Evolutionary conservation across 106 monocot genomes (phyloP), one percentile per base, ranked within the genome.

Genomic region (Cymbidium sinense): DNA sequence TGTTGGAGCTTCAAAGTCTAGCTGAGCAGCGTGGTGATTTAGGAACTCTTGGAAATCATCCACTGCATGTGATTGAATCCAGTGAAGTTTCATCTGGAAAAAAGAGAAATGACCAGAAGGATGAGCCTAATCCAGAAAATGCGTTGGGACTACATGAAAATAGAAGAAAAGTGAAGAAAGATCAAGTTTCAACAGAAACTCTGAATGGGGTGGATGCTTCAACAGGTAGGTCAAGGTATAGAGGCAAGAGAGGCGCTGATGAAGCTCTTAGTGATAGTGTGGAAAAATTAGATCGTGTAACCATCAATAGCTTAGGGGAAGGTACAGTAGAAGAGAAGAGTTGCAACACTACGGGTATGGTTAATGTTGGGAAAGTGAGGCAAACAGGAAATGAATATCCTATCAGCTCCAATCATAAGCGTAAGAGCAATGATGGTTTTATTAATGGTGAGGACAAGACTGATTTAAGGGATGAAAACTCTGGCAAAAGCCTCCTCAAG

Each of bases 121-220:
- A 18, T 67, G 67, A 67, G 15, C 33, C 31, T 12, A 67, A 67
- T 31, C 67, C 17, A 44, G 74, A 74, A 74, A 44, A 18, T 74
- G 43, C 27, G 12, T 12, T 21, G 35, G 25, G 43, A 19, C 6
- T 11, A 20, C 43, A 35, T 10, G 18, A 15, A 27, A 74, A 74
- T 74, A 44, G 41, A 74, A 28, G 44, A 47, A 43, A 43, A 44
- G 21, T 28, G 10, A 74, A 35, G 43, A 74, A 47, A 74, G 74
- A 27, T 74, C 74, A 28, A 27, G 74, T 27, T 25, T 28, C 41
- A 43, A 44, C 25, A 44, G 74, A 74, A 44, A 44, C 44, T 43
- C 74, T 25, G 23, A 43, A 44, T 74, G 44, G 43, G 3, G 43
- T 74, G 43, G 28, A 28, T 74, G 20, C 37, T 20, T 71, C 37